These are phyloP conservation scores for Scheffersomyces quercinus DNA, from an alignment of 1,139 yeast species.

Conservation along the genomic window DNA sequence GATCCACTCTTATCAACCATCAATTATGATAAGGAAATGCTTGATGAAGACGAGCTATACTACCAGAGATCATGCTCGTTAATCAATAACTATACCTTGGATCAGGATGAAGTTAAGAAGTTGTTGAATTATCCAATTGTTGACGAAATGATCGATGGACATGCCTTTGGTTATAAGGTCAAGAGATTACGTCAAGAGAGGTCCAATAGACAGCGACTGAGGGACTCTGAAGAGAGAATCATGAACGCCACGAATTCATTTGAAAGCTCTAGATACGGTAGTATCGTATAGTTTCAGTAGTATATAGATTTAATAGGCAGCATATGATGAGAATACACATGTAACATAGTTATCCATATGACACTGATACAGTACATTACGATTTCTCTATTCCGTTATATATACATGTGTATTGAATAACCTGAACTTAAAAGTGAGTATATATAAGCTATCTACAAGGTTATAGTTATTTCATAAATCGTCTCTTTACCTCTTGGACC, in stretches of 20 bases:
- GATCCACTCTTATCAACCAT: slow-evolving; percentile 21
- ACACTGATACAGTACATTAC: too few relatives aligned
- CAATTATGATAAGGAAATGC: slow-evolving; percentile 33
- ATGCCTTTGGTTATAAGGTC: slow-evolving; percentile 46
- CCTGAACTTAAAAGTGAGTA: neutral
- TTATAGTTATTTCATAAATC: neutral
- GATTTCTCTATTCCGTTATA: too few relatives aligned
- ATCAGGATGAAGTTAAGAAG: slow-evolving; percentile 35
- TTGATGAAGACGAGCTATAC: slow-evolving; percentile 43
- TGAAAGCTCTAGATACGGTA: slow-evolving; percentile 24
- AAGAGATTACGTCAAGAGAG: slow-evolving; percentile 34
- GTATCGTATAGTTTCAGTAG: slow-evolving; percentile 17
- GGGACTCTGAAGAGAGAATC: slow-evolving; percentile 1
- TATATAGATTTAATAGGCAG: neutral
- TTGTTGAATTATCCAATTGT: slow-evolving; percentile 47
- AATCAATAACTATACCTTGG: slow-evolving; percentile 42
- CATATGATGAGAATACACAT: too few relatives aligned
- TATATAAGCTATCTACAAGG: neutral
- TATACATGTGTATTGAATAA: too few relatives aligned
- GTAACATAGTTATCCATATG: too few relatives aligned
- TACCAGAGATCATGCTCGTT: slow-evolving; percentile 36
- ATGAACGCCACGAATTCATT: slow-evolving; percentile 4
- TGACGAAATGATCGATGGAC: slow-evolving; percentile 45
- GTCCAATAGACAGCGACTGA: slow-evolving; percentile 4
- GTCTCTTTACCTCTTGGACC: neutral